Base-by-base conservation (phyloP, 2,329 filamentous ascomycete genomes). In the Epichloe gansuensis region DNA sequence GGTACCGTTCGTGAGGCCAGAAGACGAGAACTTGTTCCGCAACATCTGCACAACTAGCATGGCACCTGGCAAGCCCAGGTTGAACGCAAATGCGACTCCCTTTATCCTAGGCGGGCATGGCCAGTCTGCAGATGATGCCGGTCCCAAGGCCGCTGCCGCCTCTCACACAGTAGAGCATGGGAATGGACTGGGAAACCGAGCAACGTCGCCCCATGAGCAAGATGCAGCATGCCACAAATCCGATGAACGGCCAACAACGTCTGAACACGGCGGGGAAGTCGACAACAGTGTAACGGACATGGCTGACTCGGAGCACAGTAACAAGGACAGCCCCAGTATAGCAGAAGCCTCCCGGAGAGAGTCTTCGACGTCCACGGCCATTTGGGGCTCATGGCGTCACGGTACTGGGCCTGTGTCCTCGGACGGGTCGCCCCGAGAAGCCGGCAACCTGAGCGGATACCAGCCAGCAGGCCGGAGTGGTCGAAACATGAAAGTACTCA, bases 1-100 rank as follows among this genome's bases (percentile, higher is more conserved):
- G 15, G 85, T 98, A 37, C 93, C 93, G 2, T 86, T 98, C 59
- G 90, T 95, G 42, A 82, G 93, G 31, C 93, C 93, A 0, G 93
- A 97, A 67, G 85, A 95, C 61, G 89, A 95, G 53, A 75, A 74
- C 3, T 71, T 82, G 0, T 97, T 94, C 72, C 93, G 86, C 61
- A 80, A 83, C 59, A 76, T 97, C 48, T 81, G 74, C 60, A 90
- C 86, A 2, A 75, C 75, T 43, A 78, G 76, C 54, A 57, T 76
- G n/a, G 55, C 71, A 8, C 74, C 76, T 0, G 78, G 77, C 55
- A 81, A 74, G 62, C 75, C 75, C 8, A 81, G 78, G 57, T 68
- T 84, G 31, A 84, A 85, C 38, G 78, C 78, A 25, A 72, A 63
- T 37, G 71, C 71, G 3, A 62, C 69, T 0, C 72, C 72, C 3